Evolutionary conservation across 2,329 filamentous ascomycete species (phyloP).

Genomic region (Daldinia eschscholtzii): DNA sequence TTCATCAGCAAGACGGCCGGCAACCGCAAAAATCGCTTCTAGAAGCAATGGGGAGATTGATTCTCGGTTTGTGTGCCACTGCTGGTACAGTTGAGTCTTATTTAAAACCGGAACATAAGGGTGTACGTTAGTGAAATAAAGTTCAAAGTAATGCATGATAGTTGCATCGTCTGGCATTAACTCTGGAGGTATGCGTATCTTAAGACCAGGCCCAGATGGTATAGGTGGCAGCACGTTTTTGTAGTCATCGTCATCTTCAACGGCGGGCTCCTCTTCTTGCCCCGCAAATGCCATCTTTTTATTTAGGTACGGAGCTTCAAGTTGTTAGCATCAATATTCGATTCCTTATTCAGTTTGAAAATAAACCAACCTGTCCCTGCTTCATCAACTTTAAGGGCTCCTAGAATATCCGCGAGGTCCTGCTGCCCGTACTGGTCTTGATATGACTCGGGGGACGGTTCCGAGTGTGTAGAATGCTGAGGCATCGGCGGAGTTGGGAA

Average conservation of each 20-base stretch:
- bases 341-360: constrained; percentile 32
- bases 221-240: constrained; percentile 78
- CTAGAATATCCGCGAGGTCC: constrained; percentile 83
- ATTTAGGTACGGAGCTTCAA: constrained; percentile 85
- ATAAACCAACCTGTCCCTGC: constrained; percentile 80
- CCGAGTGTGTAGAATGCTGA: constrained; percentile 56
- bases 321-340: constrained; percentile 14
- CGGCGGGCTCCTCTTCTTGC: constrained; percentile 70
- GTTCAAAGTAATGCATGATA: constrained; percentile 85
- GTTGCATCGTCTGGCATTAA: constrained; percentile 92
- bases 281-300: constrained; percentile 63
- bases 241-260: constrained; percentile 79
- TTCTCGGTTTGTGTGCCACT: constrained; percentile 87
- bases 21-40: constrained; percentile 92
- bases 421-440: constrained; percentile 75
- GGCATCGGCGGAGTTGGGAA: constrained; percentile 68
- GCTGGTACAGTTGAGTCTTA: constrained; percentile 83
- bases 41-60: constrained; percentile 89
- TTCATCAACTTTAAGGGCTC: constrained; percentile 88
- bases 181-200: constrained; percentile 89
- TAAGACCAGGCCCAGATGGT: constrained; percentile 76
- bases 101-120: constrained; percentile 93
- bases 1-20: constrained; percentile 85
- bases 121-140: constrained; percentile 91
- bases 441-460: constrained; percentile 64